Evolutionary conservation across 2,329 filamentous ascomycete species (phyloP).

Genomic region (Hypoxylon sp.): DNA sequence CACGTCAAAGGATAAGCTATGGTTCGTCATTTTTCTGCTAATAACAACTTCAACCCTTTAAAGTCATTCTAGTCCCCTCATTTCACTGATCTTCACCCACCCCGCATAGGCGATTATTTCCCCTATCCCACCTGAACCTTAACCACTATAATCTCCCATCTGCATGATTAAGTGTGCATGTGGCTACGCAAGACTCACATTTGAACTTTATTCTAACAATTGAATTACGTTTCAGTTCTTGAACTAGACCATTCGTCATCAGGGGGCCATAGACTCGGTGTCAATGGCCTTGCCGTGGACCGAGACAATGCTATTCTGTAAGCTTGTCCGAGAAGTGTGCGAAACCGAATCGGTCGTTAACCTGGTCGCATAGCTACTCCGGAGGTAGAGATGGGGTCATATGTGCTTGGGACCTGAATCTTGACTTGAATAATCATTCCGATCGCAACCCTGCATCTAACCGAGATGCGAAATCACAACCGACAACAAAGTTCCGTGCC

Average conservation of each 20-base stretch:
- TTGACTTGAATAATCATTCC: slow-evolving; percentile 68
- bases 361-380: slow-evolving; percentile 78
- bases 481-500: slow-evolving; percentile 71
- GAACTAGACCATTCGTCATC: slow-evolving; percentile 71
- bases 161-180: slow-evolving; percentile 9
- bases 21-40: slow-evolving; percentile 61
- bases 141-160: slow-evolving; percentile 2
- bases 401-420: slow-evolving; percentile 93
- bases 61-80: slow-evolving; percentile 18
- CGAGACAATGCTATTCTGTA: slow-evolving; percentile 87
- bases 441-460: slow-evolving; percentile 47
- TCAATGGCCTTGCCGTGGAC: slow-evolving; percentile 95
- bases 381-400: slow-evolving; percentile 95
- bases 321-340: slow-evolving; percentile 56
- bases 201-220: slow-evolving; percentile 28
- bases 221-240: slow-evolving; percentile 62
- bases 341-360: slow-evolving; percentile 25
- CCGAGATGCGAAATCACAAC: slow-evolving; percentile 59
- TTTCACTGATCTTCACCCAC: slow-evolving; percentile 43
- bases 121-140: slow-evolving; percentile 12
- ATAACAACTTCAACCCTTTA: slow-evolving; percentile 23
- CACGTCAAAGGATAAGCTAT: slow-evolving; percentile 77
- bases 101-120: slow-evolving; percentile 46
- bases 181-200: slow-evolving; percentile 1
- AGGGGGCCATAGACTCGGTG: slow-evolving; percentile 91